phyloP scores from a whole-genome alignment of 2,329 filamentous ascomycete species.

The Alternaria viburni region DNA sequence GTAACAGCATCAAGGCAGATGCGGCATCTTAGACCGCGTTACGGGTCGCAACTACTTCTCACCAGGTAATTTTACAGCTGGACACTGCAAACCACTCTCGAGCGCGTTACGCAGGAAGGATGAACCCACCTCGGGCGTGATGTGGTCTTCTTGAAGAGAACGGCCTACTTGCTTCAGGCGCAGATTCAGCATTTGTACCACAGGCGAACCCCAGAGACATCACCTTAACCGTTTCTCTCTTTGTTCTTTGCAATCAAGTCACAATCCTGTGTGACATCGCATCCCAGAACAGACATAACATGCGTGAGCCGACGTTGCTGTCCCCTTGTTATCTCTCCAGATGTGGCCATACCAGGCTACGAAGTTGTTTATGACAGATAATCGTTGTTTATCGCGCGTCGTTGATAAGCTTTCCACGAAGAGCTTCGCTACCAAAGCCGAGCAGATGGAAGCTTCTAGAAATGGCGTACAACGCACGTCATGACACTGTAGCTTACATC shows the following conservation, averaged over 20 bases:
- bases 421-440: neutral
- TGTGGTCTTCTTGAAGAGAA: neutral
- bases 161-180: neutral
- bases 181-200: neutral
- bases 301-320: neutral
- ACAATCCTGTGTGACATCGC: neutral
- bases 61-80: neutral
- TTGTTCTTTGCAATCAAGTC: neutral
- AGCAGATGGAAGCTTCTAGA: neutral
- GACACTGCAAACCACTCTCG: neutral
- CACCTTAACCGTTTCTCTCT: neutral
- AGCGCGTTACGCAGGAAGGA: neutral
- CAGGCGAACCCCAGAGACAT: neutral
- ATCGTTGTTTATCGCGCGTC: neutral
- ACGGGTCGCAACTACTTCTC: neutral
- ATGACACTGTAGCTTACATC: neutral
- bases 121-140: neutral
- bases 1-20: conserved; percentile 2
- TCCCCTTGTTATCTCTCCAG: neutral
- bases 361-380: neutral
- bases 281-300: neutral
- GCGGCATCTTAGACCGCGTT: neutral
- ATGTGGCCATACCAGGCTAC: neutral
- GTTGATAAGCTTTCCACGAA: neutral
- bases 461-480: neutral